phyloP scores from a whole-genome alignment of 2,329 filamentous ascomycete genomes.

The Bipolaris victoriae region DNA sequence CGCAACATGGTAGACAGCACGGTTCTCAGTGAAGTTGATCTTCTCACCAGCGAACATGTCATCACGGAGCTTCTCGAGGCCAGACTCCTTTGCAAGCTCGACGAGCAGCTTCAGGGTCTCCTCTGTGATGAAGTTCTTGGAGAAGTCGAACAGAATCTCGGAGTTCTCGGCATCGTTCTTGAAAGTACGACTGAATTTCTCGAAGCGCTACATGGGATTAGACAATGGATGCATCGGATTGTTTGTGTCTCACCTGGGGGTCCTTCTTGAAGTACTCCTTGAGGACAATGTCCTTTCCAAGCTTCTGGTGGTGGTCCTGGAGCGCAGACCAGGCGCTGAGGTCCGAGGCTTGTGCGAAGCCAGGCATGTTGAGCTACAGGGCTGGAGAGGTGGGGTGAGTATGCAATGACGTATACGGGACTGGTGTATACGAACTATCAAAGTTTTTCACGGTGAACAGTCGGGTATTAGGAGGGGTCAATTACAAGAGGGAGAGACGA shows the following conservation, averaged over 20 bases:
- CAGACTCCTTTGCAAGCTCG: conserved; percentile 89
- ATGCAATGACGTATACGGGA: conserved; percentile 7
- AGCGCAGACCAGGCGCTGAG: conserved; percentile 88
- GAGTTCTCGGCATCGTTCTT: conserved; percentile 75
- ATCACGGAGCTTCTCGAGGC: conserved; percentile 91
- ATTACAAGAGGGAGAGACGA: conserved; percentile 24
- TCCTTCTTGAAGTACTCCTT: conserved; percentile 93
- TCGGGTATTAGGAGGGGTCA: conserved; percentile 11
- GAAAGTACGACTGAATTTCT: conserved; percentile 88
- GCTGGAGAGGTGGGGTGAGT: conserved; percentile 26
- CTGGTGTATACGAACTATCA: conserved; percentile 14
- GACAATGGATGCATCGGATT: background rate
- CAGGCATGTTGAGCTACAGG: conserved; percentile 55
- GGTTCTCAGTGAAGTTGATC: conserved; percentile 99
- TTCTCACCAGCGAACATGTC: conserved; percentile 97
- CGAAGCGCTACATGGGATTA: conserved; percentile 68
- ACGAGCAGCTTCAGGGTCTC: conserved; percentile 87
- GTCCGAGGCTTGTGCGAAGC: conserved; percentile 82
- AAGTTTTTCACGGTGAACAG: conserved; percentile 10
- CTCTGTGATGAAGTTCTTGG: conserved; percentile 96
- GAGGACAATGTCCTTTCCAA: conserved; percentile 88
- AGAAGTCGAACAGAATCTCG: conserved; percentile 97
- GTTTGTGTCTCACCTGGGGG: conserved; percentile 53
- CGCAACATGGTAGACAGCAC: conserved; percentile 94
- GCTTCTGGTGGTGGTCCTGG: conserved; percentile 83